These are phyloP conservation scores for Musa itinerans DNA, from an alignment of 176 grass and related monocot genomes.

Conservation along the genomic window DNA sequence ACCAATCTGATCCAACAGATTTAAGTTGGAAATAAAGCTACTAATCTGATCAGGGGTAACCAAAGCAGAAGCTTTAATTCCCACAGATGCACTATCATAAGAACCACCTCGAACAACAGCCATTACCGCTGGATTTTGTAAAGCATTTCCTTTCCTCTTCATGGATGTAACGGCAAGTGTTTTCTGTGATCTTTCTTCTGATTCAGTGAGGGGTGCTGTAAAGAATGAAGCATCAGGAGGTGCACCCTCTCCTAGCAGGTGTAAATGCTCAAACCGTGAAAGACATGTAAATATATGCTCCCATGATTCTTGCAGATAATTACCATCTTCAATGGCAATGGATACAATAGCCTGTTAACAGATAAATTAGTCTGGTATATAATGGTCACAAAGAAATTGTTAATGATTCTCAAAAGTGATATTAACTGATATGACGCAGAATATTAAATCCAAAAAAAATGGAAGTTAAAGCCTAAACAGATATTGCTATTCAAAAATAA, in stretches of 20 bases:
- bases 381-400: background rate
- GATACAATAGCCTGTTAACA: conserved; percentile 89
- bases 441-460: background rate
- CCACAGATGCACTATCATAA: conserved; percentile 77
- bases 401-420: background rate
- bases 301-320: conserved; percentile 94
- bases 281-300: conserved; percentile 93
- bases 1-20: conserved; percentile 93
- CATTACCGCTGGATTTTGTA: conserved; percentile 91
- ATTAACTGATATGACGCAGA: background rate
- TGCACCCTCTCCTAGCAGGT: conserved; percentile 84
- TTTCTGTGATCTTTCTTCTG: conserved; percentile 63
- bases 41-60: conserved; percentile 91
- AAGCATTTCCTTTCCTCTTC: conserved; percentile 62
- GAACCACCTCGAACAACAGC: conserved; percentile 86
- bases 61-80: conserved; percentile 43
- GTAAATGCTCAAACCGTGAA: conserved; percentile 92
- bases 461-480: background rate
- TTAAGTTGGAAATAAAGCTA: conserved; percentile 83
- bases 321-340: conserved; percentile 87
- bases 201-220: conserved; percentile 41
- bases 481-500: background rate
- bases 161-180: conserved; percentile 36
- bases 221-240: conserved; percentile 92
- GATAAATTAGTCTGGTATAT: background rate